Conservation (phyloP, 768 basidiomycete species). For the Glaciozyma martinii region DNA sequence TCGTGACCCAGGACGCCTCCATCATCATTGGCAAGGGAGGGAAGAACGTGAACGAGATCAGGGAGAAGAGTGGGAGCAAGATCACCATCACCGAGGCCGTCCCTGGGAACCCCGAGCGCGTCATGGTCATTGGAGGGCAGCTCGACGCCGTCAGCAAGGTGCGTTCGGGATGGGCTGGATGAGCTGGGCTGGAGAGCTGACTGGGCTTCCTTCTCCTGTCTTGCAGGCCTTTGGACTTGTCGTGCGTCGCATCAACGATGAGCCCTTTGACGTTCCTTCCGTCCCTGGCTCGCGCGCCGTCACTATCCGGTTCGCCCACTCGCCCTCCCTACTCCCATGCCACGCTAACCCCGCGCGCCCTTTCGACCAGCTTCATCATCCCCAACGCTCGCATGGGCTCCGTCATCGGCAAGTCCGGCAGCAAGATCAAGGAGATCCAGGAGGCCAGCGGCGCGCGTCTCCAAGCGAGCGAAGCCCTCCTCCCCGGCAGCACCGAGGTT, state of each 20-base stretch:
- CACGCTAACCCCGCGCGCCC: neutral
- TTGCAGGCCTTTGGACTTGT: constrained; percentile 92
- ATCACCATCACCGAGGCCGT: constrained; percentile 98
- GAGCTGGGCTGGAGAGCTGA: neutral
- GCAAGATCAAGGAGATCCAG: constrained; percentile 99
- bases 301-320: constrained; percentile 73
- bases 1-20: constrained; percentile 97
- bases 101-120: constrained; percentile 97
- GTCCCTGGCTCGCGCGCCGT: constrained; percentile 96
- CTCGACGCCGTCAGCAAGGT: constrained; percentile 99
- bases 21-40: constrained; percentile 97
- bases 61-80: constrained; percentile 91
- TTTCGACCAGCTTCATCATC: constrained; percentile 54
- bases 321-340: neutral
- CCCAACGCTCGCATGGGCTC: constrained; percentile 99
- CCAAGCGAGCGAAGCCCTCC: constrained; percentile 96
- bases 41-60: constrained; percentile 93
- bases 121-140: constrained; percentile 89
- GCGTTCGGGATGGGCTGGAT: constrained; percentile 32
- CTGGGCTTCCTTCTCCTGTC: neutral
- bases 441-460: constrained; percentile 92
- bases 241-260: constrained; percentile 96
- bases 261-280: constrained; percentile 94
- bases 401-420: constrained; percentile 93
- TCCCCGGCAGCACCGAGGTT: constrained; percentile 98